A percentile compares a stretch with the other conserved stretches of the same genome.
These are phyloP conservation scores for Allomyces javanicus DNA, from an alignment of 192 early-diverging fungal genomes.

Conservation along the genomic window DNA sequence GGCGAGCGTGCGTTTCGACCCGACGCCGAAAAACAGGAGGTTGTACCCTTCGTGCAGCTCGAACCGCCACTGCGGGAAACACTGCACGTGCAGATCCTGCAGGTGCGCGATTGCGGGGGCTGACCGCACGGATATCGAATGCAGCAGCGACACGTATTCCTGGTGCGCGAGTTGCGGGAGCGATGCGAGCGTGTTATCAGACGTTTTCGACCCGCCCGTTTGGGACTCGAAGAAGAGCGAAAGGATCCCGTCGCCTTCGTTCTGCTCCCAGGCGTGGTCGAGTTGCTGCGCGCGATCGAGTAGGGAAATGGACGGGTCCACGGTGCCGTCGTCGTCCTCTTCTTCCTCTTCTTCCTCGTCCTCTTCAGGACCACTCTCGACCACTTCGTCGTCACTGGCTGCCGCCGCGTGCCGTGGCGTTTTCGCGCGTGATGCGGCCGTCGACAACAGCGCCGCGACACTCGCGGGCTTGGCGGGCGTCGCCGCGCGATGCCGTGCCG, in stretches of 20 bases:
- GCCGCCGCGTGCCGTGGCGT: too few relatives aligned
- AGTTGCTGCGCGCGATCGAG: slow-evolving; percentile 6
- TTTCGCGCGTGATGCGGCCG: too few relatives aligned
- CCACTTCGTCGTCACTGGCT: slow-evolving; percentile 2
- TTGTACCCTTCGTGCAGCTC: slow-evolving; percentile 69
- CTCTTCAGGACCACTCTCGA: slow-evolving; percentile 8
- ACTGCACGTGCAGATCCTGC: slow-evolving; percentile 25
- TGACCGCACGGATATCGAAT: slow-evolving; percentile 1
- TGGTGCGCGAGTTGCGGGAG: slow-evolving; percentile 52
- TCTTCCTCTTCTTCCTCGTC: slow-evolving; percentile 8
- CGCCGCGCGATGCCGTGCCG: too few relatives aligned
- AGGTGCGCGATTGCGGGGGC: slow-evolving; percentile 27
- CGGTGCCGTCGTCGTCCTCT: slow-evolving; percentile 7
- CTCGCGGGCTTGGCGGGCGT: too few relatives aligned
- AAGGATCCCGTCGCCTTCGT: slow-evolving; percentile 25
- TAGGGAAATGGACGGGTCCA: slow-evolving; percentile 9
- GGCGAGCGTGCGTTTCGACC: slow-evolving; percentile 71
- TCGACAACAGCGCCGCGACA: too few relatives aligned
- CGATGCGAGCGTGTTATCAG: slow-evolving; percentile 69
- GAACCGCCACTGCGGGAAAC: slow-evolving; percentile 77
- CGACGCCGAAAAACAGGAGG: slow-evolving; percentile 79
- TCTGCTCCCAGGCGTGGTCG: too few relatives aligned
- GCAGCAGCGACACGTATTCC: slow-evolving; percentile 36
- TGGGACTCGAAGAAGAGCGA: slow-evolving; percentile 66
- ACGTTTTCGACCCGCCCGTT: slow-evolving; percentile 38